Percentiles rank a stretch among this genome's conserved stretches.
Evolutionary conservation across 2,329 filamentous ascomycete genomes (phyloP).

Genomic region (Aureobasidium sp.): DNA sequence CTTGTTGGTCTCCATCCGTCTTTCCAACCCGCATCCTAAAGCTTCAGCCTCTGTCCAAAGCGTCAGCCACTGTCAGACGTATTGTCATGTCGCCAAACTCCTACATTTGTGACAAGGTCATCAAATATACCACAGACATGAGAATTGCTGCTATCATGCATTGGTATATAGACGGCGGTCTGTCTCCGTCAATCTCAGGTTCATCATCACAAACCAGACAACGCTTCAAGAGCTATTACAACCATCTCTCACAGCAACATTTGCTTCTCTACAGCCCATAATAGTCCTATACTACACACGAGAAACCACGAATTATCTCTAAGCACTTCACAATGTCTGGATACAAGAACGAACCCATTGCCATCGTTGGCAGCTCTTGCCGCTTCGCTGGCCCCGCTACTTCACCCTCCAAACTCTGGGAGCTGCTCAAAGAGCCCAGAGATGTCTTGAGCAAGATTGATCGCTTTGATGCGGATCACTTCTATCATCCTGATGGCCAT

Average conservation of each 20-base stretch:
- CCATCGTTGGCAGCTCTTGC: slow-evolving; percentile 39
- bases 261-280: neutral
- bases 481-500: slow-evolving; percentile 21
- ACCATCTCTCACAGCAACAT: neutral
- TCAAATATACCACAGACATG: neutral
- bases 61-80: neutral
- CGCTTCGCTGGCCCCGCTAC: slow-evolving; percentile 36
- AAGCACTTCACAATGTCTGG: neutral
- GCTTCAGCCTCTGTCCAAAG: neutral
- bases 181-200: neutral
- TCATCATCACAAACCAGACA: neutral
- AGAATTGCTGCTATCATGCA: neutral
- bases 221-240: neutral
- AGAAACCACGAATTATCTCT: neutral
- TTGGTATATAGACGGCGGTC: neutral
- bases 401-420: slow-evolving; percentile 19
- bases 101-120: neutral
- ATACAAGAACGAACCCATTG: slow-evolving; percentile 30
- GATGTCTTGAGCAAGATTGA: slow-evolving; percentile 23
- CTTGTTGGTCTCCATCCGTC: neutral
- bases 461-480: slow-evolving; percentile 18
- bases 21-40: neutral
- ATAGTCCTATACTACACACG: neutral
- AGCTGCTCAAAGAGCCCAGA: slow-evolving; percentile 9
- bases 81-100: neutral